These are phyloP conservation scores for Phytophthora hybrid DNA, from an alignment of 352 stramenopile genomes.

Conservation along the genomic window DNA sequence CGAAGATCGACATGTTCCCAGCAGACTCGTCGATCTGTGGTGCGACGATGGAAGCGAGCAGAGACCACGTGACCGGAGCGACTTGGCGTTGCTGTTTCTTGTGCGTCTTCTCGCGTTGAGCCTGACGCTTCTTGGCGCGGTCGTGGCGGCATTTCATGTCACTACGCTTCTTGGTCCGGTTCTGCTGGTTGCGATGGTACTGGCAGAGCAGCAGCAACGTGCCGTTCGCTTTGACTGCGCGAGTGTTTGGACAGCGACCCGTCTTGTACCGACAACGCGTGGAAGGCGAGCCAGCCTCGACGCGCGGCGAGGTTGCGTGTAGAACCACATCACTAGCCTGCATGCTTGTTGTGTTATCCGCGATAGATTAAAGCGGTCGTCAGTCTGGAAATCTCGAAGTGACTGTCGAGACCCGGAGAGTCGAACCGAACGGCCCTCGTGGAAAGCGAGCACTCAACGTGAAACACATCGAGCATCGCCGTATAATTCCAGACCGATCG, in stretches of 20 bases:
- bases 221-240: constrained; percentile 81
- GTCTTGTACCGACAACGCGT: constrained; percentile 85
- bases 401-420: background rate
- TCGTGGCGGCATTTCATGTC: constrained; percentile 84
- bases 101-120: constrained; percentile 36
- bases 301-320: background rate
- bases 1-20: background rate
- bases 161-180: constrained; percentile 88
- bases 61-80: constrained; percentile 7
- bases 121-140: constrained; percentile 65
- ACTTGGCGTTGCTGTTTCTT: constrained; percentile 12
- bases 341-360: constrained; percentile 19
- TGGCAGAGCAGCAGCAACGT: constrained; percentile 81
- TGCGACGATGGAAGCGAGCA: constrained; percentile 27
- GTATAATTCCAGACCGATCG: constrained; percentile 6
- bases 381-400: constrained; percentile 35
- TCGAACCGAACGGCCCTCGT: background rate
- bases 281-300: background rate
- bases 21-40: constrained; percentile 16
- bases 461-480: constrained; percentile 16
- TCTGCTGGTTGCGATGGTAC: constrained; percentile 84
- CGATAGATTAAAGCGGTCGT: constrained; percentile 11
- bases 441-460: constrained; percentile 2
- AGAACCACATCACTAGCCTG: constrained; percentile 12
- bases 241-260: constrained; percentile 70